These are phyloP conservation scores for Galeopsis tetrahit DNA, from an alignment of 257 asterid species.

Conservation along the genomic window DNA sequence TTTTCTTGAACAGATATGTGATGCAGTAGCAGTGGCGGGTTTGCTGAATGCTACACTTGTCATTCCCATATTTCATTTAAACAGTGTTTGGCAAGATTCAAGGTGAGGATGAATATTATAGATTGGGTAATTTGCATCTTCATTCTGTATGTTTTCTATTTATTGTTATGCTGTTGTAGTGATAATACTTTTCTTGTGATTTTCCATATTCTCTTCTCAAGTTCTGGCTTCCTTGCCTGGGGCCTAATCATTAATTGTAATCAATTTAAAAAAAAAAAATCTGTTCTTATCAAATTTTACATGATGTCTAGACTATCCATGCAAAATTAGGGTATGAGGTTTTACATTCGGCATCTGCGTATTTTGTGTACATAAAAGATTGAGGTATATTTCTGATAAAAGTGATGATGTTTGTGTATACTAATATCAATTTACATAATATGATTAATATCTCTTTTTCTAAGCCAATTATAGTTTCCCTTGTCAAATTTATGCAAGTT, in stretches of 20 bases:
- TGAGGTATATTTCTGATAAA: neutral
- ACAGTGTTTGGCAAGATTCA: slow-evolving; percentile 98
- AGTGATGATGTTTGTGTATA: neutral
- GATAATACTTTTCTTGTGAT: neutral
- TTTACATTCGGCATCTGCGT: neutral
- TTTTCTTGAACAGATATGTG: slow-evolving; percentile 76
- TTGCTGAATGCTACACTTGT: slow-evolving; percentile 97
- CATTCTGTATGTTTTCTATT: neutral
- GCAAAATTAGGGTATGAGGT: neutral
- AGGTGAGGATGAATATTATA: slow-evolving; percentile 56
- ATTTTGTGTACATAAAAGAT: neutral
- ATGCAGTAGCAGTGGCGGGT: slow-evolving; percentile 98
- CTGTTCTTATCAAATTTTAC: neutral
- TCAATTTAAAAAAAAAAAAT: neutral
- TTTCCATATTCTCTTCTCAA: neutral
- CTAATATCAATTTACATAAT: too few species aligned
- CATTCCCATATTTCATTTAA: slow-evolving; percentile 94
- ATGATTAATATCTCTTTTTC: neutral
- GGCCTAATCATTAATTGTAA: neutral
- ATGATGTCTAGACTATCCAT: neutral
- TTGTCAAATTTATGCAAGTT: neutral
- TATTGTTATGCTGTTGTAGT: neutral
- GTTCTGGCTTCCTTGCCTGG: neutral
- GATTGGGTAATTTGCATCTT: slow-evolving; percentile 14
- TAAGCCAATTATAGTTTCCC: slow-evolving; percentile 8